Conservation (phyloP, 371 early-diverging fungal species). For the Lichtheimia hyalospora region DNA sequence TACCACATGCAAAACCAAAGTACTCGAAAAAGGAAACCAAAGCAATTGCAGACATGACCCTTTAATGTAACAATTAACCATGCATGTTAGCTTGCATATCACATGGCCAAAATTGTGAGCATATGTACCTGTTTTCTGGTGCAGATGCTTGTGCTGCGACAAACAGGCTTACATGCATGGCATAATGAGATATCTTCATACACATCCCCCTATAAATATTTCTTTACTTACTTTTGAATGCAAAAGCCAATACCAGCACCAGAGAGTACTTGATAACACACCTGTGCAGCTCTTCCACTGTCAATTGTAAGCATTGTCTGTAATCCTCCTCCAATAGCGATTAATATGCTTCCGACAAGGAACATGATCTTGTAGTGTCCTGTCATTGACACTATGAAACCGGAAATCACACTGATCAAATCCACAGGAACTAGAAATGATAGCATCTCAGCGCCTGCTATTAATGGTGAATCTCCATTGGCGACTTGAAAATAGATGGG, state of each 20-base stretch:
- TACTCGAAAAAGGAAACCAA: conserved; percentile 57
- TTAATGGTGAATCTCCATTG: conserved; percentile 43
- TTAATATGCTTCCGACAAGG: conserved; percentile 51
- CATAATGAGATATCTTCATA: background rate
- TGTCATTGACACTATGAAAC: conserved; percentile 45
- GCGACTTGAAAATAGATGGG: conserved; percentile 85
- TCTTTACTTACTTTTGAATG: conserved; percentile 38
- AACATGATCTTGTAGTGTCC: conserved; percentile 53
- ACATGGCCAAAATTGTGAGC: background rate
- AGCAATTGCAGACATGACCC: conserved; percentile 54
- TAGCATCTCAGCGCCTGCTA: conserved; percentile 60
- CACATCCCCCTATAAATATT: background rate
- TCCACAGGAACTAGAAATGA: conserved; percentile 64
- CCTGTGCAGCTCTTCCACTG: conserved; percentile 29
- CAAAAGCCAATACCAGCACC: conserved; percentile 55
- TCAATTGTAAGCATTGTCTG: conserved; percentile 42
- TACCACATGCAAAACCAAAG: conserved; percentile 68
- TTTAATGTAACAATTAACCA: background rate
- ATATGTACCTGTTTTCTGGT: conserved; percentile 1
- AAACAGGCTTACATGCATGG: background rate
- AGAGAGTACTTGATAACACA: conserved; percentile 44
- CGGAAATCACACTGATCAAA: conserved; percentile 47
- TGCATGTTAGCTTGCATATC: background rate
- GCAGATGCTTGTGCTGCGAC: conserved; percentile 11
- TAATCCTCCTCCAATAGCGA: conserved; percentile 46